These are phyloP conservation scores for Sclerotiophoma versabilis DNA, from an alignment of 2,329 filamentous ascomycete genomes.

Conservation along the genomic window DNA sequence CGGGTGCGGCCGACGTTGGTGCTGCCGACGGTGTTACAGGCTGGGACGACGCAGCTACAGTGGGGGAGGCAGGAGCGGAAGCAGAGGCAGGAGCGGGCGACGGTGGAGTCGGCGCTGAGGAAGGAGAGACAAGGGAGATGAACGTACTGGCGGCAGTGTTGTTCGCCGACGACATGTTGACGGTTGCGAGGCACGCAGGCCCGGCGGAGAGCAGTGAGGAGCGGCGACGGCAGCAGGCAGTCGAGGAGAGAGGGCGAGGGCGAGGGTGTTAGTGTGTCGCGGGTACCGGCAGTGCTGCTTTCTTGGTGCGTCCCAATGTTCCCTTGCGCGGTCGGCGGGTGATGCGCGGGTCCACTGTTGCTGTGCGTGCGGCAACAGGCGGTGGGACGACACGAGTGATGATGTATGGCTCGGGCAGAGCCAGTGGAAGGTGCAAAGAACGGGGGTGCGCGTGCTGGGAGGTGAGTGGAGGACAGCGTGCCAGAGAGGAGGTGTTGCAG, in stretches of 20 bases:
- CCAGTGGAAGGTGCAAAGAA: conserved; percentile 12
- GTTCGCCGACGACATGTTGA: conserved; percentile 39
- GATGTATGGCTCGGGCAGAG: conserved; percentile 26
- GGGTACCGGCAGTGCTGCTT: conserved; percentile 13
- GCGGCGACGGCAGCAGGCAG: conserved; percentile 3
- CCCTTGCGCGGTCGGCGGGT: conserved; percentile 9
- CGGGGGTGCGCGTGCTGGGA: conserved; percentile 9
- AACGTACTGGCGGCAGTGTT: conserved; percentile 45
- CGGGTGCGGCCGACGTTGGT: conserved; percentile 24
- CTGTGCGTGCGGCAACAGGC: conserved; percentile 21
- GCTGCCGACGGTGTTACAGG: conserved; percentile 32
- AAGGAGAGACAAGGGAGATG: conserved; percentile 27
- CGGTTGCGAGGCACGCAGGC: conserved; percentile 20
- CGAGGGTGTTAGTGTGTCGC: conserved; percentile 30
- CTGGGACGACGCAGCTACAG: conserved; percentile 25
- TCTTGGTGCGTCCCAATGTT: conserved; percentile 8
- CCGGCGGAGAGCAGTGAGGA: conserved; percentile 20
- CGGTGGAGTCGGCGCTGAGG: conserved; percentile 14
- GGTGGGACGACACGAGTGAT: conserved; percentile 26
- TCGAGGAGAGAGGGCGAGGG: conserved; percentile 15
- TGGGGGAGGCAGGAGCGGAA: conserved; percentile 21
- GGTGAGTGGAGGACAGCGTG: conserved; percentile 21
- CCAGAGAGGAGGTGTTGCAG: conserved; percentile 29
- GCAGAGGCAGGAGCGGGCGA: conserved; percentile 19
- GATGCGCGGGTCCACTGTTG: conserved; percentile 18